A percentile compares a stretch with the other conserved stretches of the same genome.
Conservation (phyloP, 352 stramenopile species). For the Phytophthora boehmeriae region DNA sequence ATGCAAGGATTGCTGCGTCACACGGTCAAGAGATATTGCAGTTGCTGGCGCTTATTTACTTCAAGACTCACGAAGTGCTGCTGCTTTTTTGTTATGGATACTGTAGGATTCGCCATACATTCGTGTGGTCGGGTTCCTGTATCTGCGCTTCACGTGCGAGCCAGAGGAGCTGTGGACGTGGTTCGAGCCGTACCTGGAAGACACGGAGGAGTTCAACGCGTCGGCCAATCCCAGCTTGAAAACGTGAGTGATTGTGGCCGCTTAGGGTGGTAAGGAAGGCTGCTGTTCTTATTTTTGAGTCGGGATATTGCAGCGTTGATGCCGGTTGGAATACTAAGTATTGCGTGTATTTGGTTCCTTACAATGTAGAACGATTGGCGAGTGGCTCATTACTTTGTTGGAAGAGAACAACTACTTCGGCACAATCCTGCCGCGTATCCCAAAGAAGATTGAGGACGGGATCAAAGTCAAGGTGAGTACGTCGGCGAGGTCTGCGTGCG, state of each 20-base stretch:
- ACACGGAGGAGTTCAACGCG: conserved; percentile 93
- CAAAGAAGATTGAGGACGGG: conserved; percentile 94
- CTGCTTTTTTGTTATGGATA: conserved; percentile 11
- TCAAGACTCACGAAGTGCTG: conserved; percentile 10
- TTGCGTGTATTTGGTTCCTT: conserved; percentile 4
- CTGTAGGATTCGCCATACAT: conserved; percentile 95
- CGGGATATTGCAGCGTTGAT: conserved; percentile 26
- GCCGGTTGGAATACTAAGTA: conserved; percentile 10
- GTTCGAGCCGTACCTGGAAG: conserved; percentile 96
- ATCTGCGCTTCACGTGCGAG: conserved; percentile 95
- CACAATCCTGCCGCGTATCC: conserved; percentile 96
- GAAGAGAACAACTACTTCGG: conserved; percentile 96
- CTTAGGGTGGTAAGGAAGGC: conserved; percentile 38
- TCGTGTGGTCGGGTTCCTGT: conserved; percentile 97
- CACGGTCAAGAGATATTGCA: conserved; percentile 46
- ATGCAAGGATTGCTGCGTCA: conserved; percentile 95
- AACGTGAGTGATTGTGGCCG: conserved; percentile 53
- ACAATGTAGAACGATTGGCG: conserved; percentile 88
- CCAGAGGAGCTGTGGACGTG: conserved; percentile 94
- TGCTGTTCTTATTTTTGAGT: conserved; percentile 21
- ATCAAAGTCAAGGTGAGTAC: conserved; percentile 94
- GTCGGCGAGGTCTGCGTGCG: background rate
- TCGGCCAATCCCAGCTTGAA: conserved; percentile 79
- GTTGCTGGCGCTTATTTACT: background rate
- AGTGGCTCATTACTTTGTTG: conserved; percentile 91